Base-by-base conservation (phyloP, 345 rosid species). In the Trapa bicornis region DNA sequence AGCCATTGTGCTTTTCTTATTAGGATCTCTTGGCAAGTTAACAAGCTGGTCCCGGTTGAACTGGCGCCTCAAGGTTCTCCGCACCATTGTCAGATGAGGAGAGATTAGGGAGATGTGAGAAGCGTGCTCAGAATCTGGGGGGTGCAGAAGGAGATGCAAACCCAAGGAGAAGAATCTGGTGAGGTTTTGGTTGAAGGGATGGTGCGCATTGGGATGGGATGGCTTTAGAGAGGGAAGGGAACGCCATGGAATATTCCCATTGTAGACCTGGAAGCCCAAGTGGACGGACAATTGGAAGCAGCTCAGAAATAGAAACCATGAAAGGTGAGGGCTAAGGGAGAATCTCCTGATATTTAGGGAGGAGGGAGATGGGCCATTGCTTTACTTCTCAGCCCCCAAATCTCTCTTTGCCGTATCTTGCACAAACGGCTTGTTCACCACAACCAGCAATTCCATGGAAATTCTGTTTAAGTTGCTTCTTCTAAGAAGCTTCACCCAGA, bases 51-150 rank as follows among this genome's bases (percentile, higher is more conserved):
- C 1, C 22, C 4, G 56, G 4, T 50, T 4, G 60, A 54, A 54
- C 6, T 11, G 60, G 60, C 35, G 3, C 38, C 63, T 58, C 36
- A 9, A 16, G 32, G 60, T 15, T 68, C 29, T 65, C 65, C 65
- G 52, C 67, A 68, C 70, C 70, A 43, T 43, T 37, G 65, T 22
- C 29, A 22, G 72, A 69, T 62, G 72, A 69, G 53, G 77, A 61
- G 71, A 67, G 74, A 47, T 12, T 17, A 11, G 3, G 17, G 37
- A 7, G 63, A 58, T 11, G 17, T 10, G 22, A 33, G 14, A 39
- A 22, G 6, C 8, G 14, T 35, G 29, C 38, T 17, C 63, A 58
- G 63, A 58, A 58, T 37, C 12, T 45, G 7, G 48, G 48, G 11
- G 48, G 13, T 22, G 29, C 48, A 45, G 43, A 8, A 8, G 0